Conservation (phyloP, 2,329 filamentous ascomycete genomes). For the Pseudocercospora fijiensis region DNA sequence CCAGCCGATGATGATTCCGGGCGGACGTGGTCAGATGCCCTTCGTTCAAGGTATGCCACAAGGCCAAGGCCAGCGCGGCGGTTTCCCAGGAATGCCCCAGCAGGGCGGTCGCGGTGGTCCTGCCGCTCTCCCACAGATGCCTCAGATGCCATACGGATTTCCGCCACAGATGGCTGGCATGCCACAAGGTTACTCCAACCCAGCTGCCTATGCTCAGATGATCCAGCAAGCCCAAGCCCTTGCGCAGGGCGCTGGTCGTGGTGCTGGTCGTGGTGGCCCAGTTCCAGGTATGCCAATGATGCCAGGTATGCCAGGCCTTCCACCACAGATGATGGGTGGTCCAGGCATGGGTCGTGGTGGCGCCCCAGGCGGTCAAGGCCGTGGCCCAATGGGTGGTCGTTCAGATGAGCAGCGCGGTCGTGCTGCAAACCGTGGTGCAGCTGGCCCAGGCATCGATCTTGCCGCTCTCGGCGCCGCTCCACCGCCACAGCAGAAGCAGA, state of each 20-base stretch:
- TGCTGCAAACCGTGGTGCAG: slow-evolving; percentile 39
- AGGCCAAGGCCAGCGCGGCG: slow-evolving; percentile 77
- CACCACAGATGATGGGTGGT: slow-evolving; percentile 63
- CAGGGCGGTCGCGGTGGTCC: slow-evolving; percentile 86
- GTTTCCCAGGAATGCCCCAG: slow-evolving; percentile 77
- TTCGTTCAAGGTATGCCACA: slow-evolving; percentile 63
- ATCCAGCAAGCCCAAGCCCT: slow-evolving; percentile 67
- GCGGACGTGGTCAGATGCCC: slow-evolving; percentile 58
- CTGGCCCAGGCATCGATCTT: slow-evolving; percentile 48
- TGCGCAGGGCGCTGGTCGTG: slow-evolving; percentile 33
- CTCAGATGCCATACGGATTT: slow-evolving; percentile 80
- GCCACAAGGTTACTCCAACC: slow-evolving; percentile 76
- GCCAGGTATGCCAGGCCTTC: slow-evolving; percentile 47
- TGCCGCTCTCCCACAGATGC: slow-evolving; percentile 73
- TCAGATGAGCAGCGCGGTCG: slow-evolving; percentile 42
- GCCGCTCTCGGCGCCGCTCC: slow-evolving; percentile 54
- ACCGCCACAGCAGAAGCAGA: slow-evolving; percentile 91
- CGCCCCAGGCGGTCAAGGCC: slow-evolving; percentile 31
- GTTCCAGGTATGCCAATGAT: slow-evolving; percentile 74
- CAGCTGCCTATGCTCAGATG: slow-evolving; percentile 56
- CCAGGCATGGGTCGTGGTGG: slow-evolving; percentile 45
- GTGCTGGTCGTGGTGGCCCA: slow-evolving; percentile 64
- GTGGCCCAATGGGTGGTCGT: slow-evolving; percentile 40
- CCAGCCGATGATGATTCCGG: slow-evolving; percentile 63
- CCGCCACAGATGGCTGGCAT: slow-evolving; percentile 66